Evolutionary conservation across 495 filamentous ascomycete genomes (phyloP).

Genomic region (Sphaerosporella brunnea): DNA sequence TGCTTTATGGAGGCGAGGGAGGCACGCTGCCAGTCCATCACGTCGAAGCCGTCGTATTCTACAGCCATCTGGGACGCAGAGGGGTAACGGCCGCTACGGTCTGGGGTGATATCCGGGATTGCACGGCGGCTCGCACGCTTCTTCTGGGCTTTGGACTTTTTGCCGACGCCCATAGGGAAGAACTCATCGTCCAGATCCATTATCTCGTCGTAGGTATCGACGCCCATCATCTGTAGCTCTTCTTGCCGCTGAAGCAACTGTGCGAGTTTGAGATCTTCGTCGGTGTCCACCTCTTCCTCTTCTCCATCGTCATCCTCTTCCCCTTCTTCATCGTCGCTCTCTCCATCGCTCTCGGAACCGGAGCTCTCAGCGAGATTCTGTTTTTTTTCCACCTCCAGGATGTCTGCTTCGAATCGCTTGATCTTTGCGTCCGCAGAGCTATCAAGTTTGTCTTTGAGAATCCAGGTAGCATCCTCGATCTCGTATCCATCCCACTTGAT

Average conservation of each 20-base stretch:
- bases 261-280: conserved; percentile 42
- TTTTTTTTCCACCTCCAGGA: no score
- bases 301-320: conserved; percentile 31
- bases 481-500: conserved; percentile 31
- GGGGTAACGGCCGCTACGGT: conserved; percentile 32
- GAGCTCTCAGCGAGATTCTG: background rate
- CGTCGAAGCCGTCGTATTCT: conserved; percentile 62
- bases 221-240: conserved; percentile 37
- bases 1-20: conserved; percentile 30
- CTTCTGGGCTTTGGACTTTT: conserved; percentile 15
- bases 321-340: conserved; percentile 22
- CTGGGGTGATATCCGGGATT: conserved; percentile 9
- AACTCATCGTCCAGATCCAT: conserved; percentile 35
- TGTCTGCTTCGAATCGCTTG: conserved; percentile 27
- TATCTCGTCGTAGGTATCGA: conserved; percentile 35
- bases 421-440: conserved; percentile 25
- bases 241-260: conserved; percentile 46
- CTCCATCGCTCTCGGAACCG: conserved; percentile 17
- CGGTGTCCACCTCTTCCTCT: conserved; percentile 25
- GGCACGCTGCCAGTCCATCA: conserved; percentile 63
- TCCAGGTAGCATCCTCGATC: conserved; percentile 36
- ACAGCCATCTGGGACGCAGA: conserved; percentile 48
- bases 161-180: conserved; percentile 4
- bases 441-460: conserved; percentile 27
- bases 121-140: conserved; percentile 8